Evolutionary conservation across 495 filamentous ascomycete species (phyloP).

Genomic region (Penicillium argentinense): DNA sequence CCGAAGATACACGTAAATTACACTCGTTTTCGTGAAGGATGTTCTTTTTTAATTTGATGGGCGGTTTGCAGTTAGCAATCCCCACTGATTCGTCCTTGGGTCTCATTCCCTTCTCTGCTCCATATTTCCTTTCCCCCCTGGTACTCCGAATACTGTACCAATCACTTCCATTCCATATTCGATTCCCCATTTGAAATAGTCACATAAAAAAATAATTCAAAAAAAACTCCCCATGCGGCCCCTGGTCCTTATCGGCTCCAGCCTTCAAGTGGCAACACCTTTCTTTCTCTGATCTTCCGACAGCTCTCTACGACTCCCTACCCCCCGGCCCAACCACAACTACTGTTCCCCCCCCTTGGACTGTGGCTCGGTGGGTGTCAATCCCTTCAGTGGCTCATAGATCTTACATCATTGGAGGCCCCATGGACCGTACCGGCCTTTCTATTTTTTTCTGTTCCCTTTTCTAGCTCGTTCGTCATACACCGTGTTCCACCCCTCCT

Average conservation of each 20-base stretch:
- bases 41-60: not conserved
- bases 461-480: constrained; percentile 23
- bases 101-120: constrained; percentile 1
- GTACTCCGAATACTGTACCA: constrained; percentile 8
- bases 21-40: constrained; percentile 4
- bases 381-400: constrained; percentile 4
- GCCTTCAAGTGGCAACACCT: constrained; percentile 23
- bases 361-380: constrained; percentile 28
- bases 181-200: constrained; percentile 1
- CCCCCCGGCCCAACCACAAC: constrained; percentile 9
- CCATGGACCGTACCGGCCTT: constrained; percentile 27
- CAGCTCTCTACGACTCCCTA: constrained; percentile 4
- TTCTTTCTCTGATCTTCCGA: constrained; percentile 26
- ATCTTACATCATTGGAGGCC: constrained; percentile 25
- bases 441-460: constrained; percentile 18
- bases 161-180: constrained; percentile 20
- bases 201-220: constrained; percentile 10
- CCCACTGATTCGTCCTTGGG: not conserved
- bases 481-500: constrained; percentile 19
- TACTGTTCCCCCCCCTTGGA: not conserved
- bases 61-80: not conserved
- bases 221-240: constrained; percentile 2
- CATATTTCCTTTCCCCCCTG: not conserved
- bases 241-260: constrained; percentile 23
- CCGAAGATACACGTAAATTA: no score